Conservation (phyloP, 768 basidiomycete species). For the Xanthoconium stramineum region DNA sequence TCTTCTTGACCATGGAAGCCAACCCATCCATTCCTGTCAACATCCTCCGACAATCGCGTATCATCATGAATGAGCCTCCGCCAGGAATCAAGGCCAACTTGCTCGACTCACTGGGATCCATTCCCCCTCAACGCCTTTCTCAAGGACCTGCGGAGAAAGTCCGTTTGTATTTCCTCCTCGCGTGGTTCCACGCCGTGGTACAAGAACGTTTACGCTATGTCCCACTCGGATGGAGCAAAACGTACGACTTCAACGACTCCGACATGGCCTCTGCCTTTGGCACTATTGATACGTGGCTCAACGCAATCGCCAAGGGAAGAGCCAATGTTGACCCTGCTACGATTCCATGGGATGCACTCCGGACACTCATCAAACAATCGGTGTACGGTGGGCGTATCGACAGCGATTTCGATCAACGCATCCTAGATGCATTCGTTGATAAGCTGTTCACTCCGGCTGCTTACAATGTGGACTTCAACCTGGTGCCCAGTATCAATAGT, state of each 20-base stretch:
- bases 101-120: slow-evolving; percentile 79
- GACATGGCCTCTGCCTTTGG: slow-evolving; percentile 91
- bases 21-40: slow-evolving; percentile 94
- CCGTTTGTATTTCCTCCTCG: slow-evolving; percentile 90
- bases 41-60: slow-evolving; percentile 90
- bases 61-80: slow-evolving; percentile 98
- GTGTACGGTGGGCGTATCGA: slow-evolving; percentile 94
- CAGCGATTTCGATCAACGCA: slow-evolving; percentile 91
- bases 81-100: slow-evolving; percentile 97
- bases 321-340: slow-evolving; percentile 88
- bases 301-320: slow-evolving; percentile 74
- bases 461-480: slow-evolving; percentile 90
- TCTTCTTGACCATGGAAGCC: slow-evolving; percentile 98
- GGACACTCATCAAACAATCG: slow-evolving; percentile 90
- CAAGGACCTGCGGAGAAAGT: slow-evolving; percentile 92
- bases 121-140: slow-evolving; percentile 65
- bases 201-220: slow-evolving; percentile 96
- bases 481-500: slow-evolving; percentile 65
- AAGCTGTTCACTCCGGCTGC: slow-evolving; percentile 81
- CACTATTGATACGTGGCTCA: slow-evolving; percentile 91
- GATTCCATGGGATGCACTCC: slow-evolving; percentile 95
- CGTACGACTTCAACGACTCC: slow-evolving; percentile 98
- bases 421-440: slow-evolving; percentile 92
- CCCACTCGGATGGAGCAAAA: slow-evolving; percentile 95
- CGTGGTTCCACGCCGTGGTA: slow-evolving; percentile 98